A percentile compares a stretch with the other conserved stretches of the same genome.
These are phyloP conservation scores for Croton laevigatus DNA, from an alignment of 441 rosid genomes.

Conservation along the genomic window DNA sequence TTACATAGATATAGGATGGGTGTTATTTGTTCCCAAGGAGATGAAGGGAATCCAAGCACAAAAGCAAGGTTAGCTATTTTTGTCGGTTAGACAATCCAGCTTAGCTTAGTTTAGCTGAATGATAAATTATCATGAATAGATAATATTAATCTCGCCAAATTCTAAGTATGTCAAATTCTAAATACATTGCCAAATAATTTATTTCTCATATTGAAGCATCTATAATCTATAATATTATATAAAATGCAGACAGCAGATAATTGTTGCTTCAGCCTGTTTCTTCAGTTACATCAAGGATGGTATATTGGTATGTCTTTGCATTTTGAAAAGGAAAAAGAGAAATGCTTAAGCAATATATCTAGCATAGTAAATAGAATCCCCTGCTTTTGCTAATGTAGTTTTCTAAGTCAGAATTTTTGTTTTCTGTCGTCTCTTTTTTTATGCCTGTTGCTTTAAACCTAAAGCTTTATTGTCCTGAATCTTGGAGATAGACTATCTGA, in stretches of 20 bases:
- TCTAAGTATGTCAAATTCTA: neutral
- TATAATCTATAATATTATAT: neutral
- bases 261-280: neutral
- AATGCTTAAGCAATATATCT: neutral
- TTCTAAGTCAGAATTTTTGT: neutral
- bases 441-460: neutral
- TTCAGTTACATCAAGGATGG: neutral
- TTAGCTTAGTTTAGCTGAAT: neutral
- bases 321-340: neutral
- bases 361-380: neutral
- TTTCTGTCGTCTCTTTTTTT: neutral
- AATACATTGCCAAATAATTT: neutral
- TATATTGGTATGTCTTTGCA: neutral
- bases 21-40: constrained; percentile 31
- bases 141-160: neutral
- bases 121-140: neutral
- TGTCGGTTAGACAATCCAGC: neutral
- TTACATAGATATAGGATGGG: constrained; percentile 37
- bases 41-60: constrained; percentile 20
- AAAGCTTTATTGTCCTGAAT: neutral
- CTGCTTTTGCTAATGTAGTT: neutral
- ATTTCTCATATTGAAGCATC: neutral
- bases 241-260: neutral
- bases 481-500: neutral
- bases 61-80: constrained; percentile 22